Base-by-base conservation (phyloP, 164 flowering plant species). In the Aristolochia fimbriata region DNA sequence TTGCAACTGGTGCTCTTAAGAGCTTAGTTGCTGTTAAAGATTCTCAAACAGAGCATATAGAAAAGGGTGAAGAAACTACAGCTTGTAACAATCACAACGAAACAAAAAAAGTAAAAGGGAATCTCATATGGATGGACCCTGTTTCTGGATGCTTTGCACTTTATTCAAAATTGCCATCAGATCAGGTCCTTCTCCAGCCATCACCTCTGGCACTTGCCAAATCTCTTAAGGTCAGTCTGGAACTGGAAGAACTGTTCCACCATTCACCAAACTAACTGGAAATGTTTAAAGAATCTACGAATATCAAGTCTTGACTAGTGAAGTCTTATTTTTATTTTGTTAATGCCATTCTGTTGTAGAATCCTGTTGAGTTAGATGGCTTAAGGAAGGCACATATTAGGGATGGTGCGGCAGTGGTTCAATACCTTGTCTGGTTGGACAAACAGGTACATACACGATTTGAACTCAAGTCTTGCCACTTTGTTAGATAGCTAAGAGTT, bases 321-420 rank as follows among this genome's bases (percentile, higher is more conserved):
- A 49, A 15, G 4, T 3, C 10, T 7, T 6, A 6, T 6, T 3
- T 37, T 15, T 49, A 48, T 17, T 13, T 49, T 4, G n/a, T 49
- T 17, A 8, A 15, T 56, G 45, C 27, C 14, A 15, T 30, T 16
- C 14, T 62, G 19, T 53, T 53, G 33, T 68, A 92, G 99, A 93
- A 93, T 74, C 85, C 97, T 33, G 89, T 79, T 71, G 99, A 93
- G 78, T 72, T 90, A 79, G 89, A 93, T 24, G 97, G 99, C 23
- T 64, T 88, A 63, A 91, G 78, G 67, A 84, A 85, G 27, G 84
- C 90, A 21, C 99, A 93, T 55, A 64, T 93, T 49, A 86, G 97
- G 49, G 99, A 93, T 79, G 99, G 99, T 62, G 97, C 95, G 60
- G 96, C 99, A 64, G 91, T 93, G 65, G 99, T 93, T 69, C 96